A percentile compares a stretch with the other conserved stretches of the same genome.
Conservation (phyloP, 2,329 filamentous ascomycete species). For the Didymella pomorum region DNA sequence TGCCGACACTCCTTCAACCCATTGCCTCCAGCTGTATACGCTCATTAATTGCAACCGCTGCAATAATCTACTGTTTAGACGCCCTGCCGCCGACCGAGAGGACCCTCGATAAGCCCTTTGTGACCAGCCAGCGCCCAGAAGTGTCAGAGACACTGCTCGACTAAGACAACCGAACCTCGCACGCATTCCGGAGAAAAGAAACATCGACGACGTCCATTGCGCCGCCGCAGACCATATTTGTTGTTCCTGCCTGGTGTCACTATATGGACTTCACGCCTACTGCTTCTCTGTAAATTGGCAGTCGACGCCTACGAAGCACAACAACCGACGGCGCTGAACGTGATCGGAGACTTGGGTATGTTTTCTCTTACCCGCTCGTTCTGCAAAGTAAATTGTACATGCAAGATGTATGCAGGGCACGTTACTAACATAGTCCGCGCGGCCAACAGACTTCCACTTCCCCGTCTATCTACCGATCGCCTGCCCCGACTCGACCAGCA, state of each 20-base stretch:
- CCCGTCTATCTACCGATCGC: conserved; percentile 19
- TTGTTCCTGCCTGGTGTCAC: conserved; percentile 24
- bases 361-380: background rate
- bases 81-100: conserved; percentile 27
- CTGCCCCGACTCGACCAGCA: conserved; percentile 17
- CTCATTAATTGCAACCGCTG: conserved; percentile 31
- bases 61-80: conserved; percentile 32
- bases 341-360: background rate
- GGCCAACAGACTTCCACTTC: conserved; percentile 24
- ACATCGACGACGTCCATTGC: background rate
- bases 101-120: conserved; percentile 11
- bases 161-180: conserved; percentile 11
- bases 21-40: conserved; percentile 30
- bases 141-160: conserved; percentile 4
- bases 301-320: conserved; percentile 12
- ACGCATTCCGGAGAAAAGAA: conserved; percentile 10
- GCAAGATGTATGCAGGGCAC: conserved; percentile 21
- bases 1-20: conserved; percentile 34
- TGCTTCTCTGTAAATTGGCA: conserved; percentile 23
- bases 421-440: conserved; percentile 27
- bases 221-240: conserved; percentile 13
- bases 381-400: conserved; percentile 10
- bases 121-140: conserved; percentile 9
- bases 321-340: background rate
- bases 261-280: conserved; percentile 42